A percentile compares a stretch with the other conserved stretches of the same genome.
phyloP scores from a whole-genome alignment of 2,329 filamentous ascomycete genomes.

The Leptosphaerulina australis region DNA sequence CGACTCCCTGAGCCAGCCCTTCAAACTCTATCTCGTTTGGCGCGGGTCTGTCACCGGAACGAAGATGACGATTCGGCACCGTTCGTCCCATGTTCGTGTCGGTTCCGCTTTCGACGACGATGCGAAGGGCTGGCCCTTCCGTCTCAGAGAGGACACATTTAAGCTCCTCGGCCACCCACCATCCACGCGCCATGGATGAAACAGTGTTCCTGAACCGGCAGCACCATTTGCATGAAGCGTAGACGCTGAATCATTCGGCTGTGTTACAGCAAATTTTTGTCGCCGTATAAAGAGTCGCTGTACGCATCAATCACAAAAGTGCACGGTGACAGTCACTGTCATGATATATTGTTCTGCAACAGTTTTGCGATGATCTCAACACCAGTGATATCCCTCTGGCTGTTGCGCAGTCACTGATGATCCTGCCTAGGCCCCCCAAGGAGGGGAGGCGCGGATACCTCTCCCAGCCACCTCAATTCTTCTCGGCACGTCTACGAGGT shows the following conservation, averaged over 20 bases:
- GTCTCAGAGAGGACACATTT: constrained; percentile 26
- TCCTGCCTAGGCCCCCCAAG: constrained; percentile 3
- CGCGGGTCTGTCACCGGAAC: constrained; percentile 25
- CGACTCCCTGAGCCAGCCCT: constrained; percentile 6
- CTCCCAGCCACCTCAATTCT: constrained; percentile 12
- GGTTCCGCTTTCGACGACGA: constrained; percentile 26
- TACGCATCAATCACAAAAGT: background rate
- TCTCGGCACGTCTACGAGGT: background rate
- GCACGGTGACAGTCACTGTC: background rate
- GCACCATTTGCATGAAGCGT: constrained; percentile 7
- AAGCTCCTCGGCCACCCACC: constrained; percentile 11
- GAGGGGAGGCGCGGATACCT: constrained; percentile 5
- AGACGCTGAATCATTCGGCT: background rate
- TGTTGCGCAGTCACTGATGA: constrained; percentile 8
- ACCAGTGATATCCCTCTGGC: constrained; percentile 7
- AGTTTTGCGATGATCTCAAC: background rate
- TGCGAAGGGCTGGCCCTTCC: constrained; percentile 19
- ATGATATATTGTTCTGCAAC: background rate
- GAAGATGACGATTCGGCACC: constrained; percentile 29
- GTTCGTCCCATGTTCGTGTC: constrained; percentile 33
- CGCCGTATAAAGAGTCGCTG: background rate
- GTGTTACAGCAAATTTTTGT: background rate
- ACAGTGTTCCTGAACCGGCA: constrained; percentile 11
- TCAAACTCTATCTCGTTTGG: constrained; percentile 16
- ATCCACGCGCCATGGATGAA: constrained; percentile 11